Conservation (phyloP, 345 rosid genomes). For the Murraya koenigii region DNA sequence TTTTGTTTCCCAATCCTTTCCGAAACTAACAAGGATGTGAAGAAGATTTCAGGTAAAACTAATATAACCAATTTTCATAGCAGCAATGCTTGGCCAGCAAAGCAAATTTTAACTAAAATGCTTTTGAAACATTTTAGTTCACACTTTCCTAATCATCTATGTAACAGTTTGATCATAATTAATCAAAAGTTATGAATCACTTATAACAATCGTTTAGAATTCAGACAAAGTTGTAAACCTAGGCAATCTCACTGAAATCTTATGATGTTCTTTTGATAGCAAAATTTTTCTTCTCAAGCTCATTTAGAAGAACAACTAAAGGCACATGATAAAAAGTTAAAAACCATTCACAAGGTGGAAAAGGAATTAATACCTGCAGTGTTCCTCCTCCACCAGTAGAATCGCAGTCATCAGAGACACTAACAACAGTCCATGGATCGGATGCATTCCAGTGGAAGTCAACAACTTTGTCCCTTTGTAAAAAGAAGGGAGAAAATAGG, state of each 20-base stretch:
- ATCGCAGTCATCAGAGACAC: slow-evolving; percentile 97
- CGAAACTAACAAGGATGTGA: not conserved
- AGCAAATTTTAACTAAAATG: not conserved
- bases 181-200: not conserved
- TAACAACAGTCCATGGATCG: slow-evolving; percentile 95
- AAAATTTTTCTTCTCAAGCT: not conserved
- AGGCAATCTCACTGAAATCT: not conserved
- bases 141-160: not conserved
- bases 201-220: no score
- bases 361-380: slow-evolving; percentile 55
- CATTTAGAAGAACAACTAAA: not conserved
- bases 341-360: not conserved
- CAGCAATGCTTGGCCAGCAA: not conserved
- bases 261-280: not conserved
- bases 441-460: slow-evolving; percentile 90
- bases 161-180: not conserved
- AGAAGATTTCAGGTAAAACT: not conserved
- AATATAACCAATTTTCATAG: not conserved
- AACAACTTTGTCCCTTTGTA: slow-evolving; percentile 84
- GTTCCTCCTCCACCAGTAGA: slow-evolving; percentile 95
- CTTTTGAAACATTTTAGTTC: not conserved
- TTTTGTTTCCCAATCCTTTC: not conserved
- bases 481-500: not conserved
- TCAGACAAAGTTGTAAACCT: not conserved
- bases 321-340: not conserved